These are phyloP conservation scores for Moesziomyces sp. DNA, from an alignment of 1,284 basidiomycete genomes.

Conservation along the genomic window DNA sequence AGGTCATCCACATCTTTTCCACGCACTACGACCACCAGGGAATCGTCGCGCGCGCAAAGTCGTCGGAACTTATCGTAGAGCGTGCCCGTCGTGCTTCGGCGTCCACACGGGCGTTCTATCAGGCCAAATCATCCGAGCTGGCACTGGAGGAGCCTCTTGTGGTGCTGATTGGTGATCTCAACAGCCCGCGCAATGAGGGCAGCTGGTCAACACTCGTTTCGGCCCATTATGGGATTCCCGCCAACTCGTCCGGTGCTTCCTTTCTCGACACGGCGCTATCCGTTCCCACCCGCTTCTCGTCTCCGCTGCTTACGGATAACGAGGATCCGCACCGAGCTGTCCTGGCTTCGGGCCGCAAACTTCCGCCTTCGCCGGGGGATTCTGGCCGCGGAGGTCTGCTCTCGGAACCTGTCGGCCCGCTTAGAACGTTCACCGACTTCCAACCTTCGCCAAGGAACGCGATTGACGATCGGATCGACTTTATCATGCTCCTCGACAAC, in stretches of 20 bases:
- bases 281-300: constrained; percentile 22
- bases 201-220: constrained; percentile 49
- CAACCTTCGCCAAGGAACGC: constrained; percentile 24
- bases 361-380: neutral
- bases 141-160: constrained; percentile 34
- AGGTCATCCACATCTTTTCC: constrained; percentile 53
- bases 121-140: neutral
- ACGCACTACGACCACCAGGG: constrained; percentile 59
- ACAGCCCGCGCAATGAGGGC: constrained; percentile 49
- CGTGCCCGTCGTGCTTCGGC: constrained; percentile 30
- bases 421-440: constrained; percentile 51
- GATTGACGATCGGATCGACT: constrained; percentile 51
- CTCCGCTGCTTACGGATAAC: constrained; percentile 39
- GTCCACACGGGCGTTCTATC: constrained; percentile 6
- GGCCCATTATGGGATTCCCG: constrained; percentile 29
- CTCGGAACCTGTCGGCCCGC: constrained; percentile 30
- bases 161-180: constrained; percentile 53
- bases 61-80: constrained; percentile 41
- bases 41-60: constrained; percentile 38
- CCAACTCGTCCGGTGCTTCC: constrained; percentile 19
- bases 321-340: constrained; percentile 27
- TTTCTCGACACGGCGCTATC: constrained; percentile 49
- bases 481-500: constrained; percentile 48
- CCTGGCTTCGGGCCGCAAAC: constrained; percentile 18
- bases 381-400: constrained; percentile 9